These are phyloP conservation scores for Straminergon stramineum DNA, from an alignment of 225 moss, liverwort and hornwort species.

Conservation along the genomic window DNA sequence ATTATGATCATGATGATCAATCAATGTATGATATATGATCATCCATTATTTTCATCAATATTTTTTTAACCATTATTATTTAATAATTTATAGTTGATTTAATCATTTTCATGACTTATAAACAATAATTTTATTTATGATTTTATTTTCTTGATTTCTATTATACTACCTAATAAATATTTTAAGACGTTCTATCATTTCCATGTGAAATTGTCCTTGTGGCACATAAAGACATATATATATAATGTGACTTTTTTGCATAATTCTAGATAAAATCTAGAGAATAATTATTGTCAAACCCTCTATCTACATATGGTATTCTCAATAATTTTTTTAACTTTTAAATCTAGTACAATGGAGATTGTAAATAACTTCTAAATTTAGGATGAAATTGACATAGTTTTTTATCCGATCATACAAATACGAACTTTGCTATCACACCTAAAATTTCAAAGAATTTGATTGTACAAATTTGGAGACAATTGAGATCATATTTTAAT, in stretches of 20 bases:
- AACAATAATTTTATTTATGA: no score
- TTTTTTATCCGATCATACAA: background rate
- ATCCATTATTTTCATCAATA: background rate
- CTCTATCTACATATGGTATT: background rate
- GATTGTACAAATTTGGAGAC: background rate
- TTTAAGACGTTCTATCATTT: background rate
- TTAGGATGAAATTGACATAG: no score
- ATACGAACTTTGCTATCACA: no score
- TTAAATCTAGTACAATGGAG: rapidly evolving
- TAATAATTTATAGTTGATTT: background rate
- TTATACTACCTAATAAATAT: background rate
- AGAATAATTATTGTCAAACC: background rate
- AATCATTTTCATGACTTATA: background rate
- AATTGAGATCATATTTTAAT: background rate
- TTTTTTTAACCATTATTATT: background rate
- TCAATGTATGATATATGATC: background rate
- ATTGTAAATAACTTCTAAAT: background rate
- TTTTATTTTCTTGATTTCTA: background rate
- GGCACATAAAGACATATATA: background rate
- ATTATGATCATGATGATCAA: background rate
- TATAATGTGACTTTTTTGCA: background rate
- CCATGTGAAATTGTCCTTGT: background rate
- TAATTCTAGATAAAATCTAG: background rate
- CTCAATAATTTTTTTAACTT: background rate
- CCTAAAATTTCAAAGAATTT: background rate